These are phyloP conservation scores for Solanum chmielewskii DNA, from an alignment of 257 asterid species.

Conservation along the genomic window DNA sequence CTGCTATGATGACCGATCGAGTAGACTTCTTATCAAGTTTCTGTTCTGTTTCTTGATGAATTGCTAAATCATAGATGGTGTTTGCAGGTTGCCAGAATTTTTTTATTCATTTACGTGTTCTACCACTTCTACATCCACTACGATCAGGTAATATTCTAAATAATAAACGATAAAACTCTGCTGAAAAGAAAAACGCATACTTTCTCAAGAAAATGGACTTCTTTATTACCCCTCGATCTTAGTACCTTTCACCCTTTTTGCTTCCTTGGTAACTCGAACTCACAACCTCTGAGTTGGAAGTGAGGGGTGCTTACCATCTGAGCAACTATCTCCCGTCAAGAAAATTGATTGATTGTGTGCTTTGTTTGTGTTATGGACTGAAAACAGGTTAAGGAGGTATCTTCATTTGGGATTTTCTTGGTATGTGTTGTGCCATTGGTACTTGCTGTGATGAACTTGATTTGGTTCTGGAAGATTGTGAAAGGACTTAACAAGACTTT, in stretches of 20 bases:
- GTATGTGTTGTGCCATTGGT: constrained; percentile 23
- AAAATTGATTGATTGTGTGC: not conserved
- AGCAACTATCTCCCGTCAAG: not conserved
- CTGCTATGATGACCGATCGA: not conserved
- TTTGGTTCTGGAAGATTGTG: constrained; percentile 66
- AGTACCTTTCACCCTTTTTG: no score
- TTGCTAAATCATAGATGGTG: not conserved
- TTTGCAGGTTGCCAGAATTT: constrained; percentile 65
- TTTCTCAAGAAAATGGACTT: not conserved
- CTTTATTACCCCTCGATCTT: no score
- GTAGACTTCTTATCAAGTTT: not conserved
- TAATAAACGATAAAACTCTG: not conserved
- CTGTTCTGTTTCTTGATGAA: not conserved
- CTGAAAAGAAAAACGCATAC: not conserved
- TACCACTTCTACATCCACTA: constrained; percentile 28
- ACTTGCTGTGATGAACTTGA: constrained; percentile 44
- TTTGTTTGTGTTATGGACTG: not conserved
- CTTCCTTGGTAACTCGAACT: no score
- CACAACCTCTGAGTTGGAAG: no score
- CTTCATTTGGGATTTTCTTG: constrained; percentile 25
- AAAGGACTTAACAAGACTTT: constrained; percentile 55
- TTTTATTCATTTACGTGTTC: constrained; percentile 50
- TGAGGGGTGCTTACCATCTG: no score
- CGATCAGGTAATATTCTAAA: constrained; percentile 39
- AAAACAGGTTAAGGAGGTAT: constrained; percentile 51